phyloP scores from a whole-genome alignment of 2,329 filamentous ascomycete species.

The Podosphaera leucotricha region DNA sequence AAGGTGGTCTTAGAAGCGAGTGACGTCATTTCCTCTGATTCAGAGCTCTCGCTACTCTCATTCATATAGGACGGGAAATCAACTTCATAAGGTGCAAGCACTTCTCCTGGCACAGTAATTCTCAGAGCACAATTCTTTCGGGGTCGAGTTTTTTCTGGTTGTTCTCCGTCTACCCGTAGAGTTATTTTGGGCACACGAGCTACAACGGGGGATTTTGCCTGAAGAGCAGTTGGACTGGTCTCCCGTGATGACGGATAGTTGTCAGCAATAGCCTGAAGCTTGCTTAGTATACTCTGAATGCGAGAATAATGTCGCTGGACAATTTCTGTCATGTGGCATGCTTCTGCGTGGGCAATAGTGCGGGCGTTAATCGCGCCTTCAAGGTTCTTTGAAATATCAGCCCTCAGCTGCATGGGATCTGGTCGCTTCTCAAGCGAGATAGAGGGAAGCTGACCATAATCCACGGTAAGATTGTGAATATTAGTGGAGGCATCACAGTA shows the following conservation, averaged over 20 bases:
- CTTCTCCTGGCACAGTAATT: constrained; percentile 42
- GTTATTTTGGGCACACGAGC: constrained; percentile 27
- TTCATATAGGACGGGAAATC: constrained; percentile 32
- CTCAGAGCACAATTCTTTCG: constrained; percentile 22
- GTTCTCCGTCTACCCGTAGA: constrained; percentile 20
- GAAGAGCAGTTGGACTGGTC: constrained; percentile 22
- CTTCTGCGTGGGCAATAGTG: constrained; percentile 35
- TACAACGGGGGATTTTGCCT: constrained; percentile 30
- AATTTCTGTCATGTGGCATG: constrained; percentile 37
- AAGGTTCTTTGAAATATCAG: constrained; percentile 34
- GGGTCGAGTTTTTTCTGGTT: constrained; percentile 4
- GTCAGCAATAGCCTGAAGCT: constrained; percentile 34
- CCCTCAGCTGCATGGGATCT: constrained; percentile 27
- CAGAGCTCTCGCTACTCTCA: constrained; percentile 7
- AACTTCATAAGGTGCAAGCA: constrained; percentile 39
- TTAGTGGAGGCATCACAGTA: constrained; percentile 31
- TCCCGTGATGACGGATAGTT: constrained; percentile 29
- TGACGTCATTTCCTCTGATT: constrained; percentile 16
- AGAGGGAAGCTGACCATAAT: constrained; percentile 31
- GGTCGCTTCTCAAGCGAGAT: constrained; percentile 24
- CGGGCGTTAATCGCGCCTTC: constrained; percentile 30
- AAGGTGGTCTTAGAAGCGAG: constrained; percentile 8
- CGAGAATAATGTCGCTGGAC: constrained; percentile 37
- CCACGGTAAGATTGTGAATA: constrained; percentile 30
- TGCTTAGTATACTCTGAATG: constrained; percentile 32